These are phyloP conservation scores for Coemansia umbellata DNA, from an alignment of 192 early-diverging fungal genomes.

Conservation along the genomic window DNA sequence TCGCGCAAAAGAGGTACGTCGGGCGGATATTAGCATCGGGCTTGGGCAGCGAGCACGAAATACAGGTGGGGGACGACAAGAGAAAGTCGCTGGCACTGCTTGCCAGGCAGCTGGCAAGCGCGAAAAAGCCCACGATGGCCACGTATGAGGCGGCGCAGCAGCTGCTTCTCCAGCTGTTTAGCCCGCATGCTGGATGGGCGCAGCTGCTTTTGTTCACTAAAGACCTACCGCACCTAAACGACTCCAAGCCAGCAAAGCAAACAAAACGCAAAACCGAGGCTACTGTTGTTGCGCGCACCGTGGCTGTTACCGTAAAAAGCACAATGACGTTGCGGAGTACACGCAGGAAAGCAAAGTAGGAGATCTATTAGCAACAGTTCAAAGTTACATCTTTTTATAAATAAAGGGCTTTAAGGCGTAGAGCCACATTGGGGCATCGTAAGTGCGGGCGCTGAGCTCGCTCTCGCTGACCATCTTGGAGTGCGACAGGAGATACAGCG, in stretches of 20 bases:
- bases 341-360: background rate
- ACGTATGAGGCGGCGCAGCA: conserved; percentile 67
- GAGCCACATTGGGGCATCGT: conserved; percentile 41
- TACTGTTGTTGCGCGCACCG: background rate
- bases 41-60: background rate
- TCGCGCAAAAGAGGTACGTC: conserved; percentile 80
- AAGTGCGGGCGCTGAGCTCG: conserved; percentile 19
- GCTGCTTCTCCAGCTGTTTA: conserved; percentile 74
- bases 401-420: conserved; percentile 41
- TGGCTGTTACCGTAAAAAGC: background rate
- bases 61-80: conserved; percentile 4
- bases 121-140: conserved; percentile 63
- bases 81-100: conserved; percentile 3
- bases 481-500: conserved; percentile 21
- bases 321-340: background rate
- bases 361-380: no score
- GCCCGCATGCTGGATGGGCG: conserved; percentile 77
- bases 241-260: conserved; percentile 6
- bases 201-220: conserved; percentile 59
- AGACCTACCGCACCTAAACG: conserved; percentile 27
- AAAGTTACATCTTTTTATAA: conserved; percentile 35
- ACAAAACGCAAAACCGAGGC: conserved; percentile 17
- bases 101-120: conserved; percentile 29
- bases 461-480: conserved; percentile 27
- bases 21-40: conserved; percentile 1